Evolutionary conservation across 495 filamentous ascomycete genomes (phyloP), one percentile per base, ranked within the genome.

Genomic region (Penicillium coffeae): DNA sequence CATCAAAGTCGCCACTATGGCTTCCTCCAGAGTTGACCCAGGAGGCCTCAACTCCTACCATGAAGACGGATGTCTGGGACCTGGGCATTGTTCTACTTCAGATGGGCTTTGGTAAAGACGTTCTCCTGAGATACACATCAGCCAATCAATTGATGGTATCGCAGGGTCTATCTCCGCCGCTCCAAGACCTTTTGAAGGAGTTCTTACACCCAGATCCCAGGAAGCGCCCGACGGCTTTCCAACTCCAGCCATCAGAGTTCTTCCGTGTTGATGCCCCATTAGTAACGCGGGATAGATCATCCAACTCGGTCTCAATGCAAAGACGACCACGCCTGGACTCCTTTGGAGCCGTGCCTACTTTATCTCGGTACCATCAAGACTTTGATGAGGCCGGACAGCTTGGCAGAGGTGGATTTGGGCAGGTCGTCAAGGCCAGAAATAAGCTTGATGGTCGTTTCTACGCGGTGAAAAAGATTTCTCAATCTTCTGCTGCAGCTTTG

Each of bases 351-450:
- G 46, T 71, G 20, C 64, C 66, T 3, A 51, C 64, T 2, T 73
- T 78, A 21, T 92, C 89, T 1, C 78, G 90, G 37, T 98, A 96
- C 59, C 75, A 73, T 25, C 85, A 85, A 58, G 94, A 97, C 56
- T 98, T 94, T 60, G 84, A 88, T 16, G 92, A 97, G 66, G 82
- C 88, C 49, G 90, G 89, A 14, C 82, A 86, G 2, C 73, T 98
- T 15, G 93, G 94, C 20, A 93, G 89, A 66, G 93, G 93, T 13
- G 94, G 92, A 1, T 98, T 94, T 66, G 93, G 94, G 21, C 88
- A 96, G 69, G 93, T 98, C n/a, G 90, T 98, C 36, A 90, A 92
- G 63, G 92, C 93, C 6, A 80, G 94, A 47, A 95, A 96, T 58
- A 94, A 90, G 65, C 79, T 96, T 6, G 92, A 97, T 66, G 88